Evolutionary conservation across 208 protist species (phyloP).

Genomic region (Lotmaria passim): DNA sequence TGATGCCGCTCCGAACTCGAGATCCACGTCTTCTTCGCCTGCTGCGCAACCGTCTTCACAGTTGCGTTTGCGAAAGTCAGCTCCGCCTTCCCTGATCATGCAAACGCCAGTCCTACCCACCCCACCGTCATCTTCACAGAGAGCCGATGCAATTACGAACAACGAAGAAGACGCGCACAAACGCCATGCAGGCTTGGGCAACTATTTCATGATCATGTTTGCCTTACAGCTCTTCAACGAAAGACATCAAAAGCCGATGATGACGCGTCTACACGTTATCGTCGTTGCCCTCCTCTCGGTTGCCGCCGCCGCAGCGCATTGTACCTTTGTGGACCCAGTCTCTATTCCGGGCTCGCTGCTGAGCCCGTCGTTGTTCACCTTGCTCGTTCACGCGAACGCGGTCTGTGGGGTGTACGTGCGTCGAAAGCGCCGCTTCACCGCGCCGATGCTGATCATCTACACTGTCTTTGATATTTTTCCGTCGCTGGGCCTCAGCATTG

Average conservation of each 20-base stretch:
- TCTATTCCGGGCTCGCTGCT: constrained; percentile 34
- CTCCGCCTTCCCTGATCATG: constrained; percentile 4
- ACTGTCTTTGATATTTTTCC: constrained; percentile 61
- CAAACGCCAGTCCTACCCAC: background rate
- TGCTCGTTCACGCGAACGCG: constrained; percentile 47
- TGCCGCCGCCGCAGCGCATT: constrained; percentile 45
- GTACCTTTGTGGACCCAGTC: constrained; percentile 41
- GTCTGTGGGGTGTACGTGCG: constrained; percentile 43
- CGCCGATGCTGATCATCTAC: constrained; percentile 65
- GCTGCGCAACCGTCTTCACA: constrained; percentile 1
- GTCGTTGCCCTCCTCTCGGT: constrained; percentile 36
- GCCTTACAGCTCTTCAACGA: constrained; percentile 53
- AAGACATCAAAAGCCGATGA: constrained; percentile 42
- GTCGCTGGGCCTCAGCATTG: constrained; percentile 49
- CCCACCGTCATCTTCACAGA: background rate
- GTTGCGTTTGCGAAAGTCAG: background rate
- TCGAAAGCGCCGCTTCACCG: constrained; percentile 28
- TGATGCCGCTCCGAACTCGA: background rate
- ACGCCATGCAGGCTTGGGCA: background rate
- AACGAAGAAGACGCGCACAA: background rate
- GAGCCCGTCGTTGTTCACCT: constrained; percentile 48
- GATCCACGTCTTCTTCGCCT: background rate
- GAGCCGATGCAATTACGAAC: background rate
- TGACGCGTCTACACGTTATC: constrained; percentile 40
- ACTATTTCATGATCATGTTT: constrained; percentile 29